Percentiles rank a stretch among this genome's conserved stretches.
Conservation (phyloP, 495 filamentous ascomycete species). For the Trichoderma parareesei region DNA sequence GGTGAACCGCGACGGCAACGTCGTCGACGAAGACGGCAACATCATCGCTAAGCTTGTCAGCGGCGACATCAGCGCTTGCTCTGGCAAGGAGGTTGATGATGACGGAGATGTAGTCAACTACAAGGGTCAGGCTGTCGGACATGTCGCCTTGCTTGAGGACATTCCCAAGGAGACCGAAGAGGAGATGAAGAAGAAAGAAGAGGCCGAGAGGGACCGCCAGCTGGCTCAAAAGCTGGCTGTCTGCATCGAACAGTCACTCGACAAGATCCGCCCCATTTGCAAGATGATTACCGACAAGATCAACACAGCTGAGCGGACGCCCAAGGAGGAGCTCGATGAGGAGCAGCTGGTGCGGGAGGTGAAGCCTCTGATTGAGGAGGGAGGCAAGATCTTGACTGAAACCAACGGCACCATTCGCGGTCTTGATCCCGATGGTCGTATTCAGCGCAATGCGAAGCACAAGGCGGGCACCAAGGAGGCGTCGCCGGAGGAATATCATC, state of each 20-base stretch:
- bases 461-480: constrained; percentile 74
- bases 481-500: constrained; percentile 74
- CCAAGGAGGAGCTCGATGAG: constrained; percentile 88
- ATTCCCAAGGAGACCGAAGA: constrained; percentile 45
- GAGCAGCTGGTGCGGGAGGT: constrained; percentile 79
- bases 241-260: constrained; percentile 71
- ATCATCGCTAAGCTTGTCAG: constrained; percentile 71
- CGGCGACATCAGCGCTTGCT: constrained; percentile 59
- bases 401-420: constrained; percentile 86
- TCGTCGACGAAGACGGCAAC: constrained; percentile 73
- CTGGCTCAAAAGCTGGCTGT: constrained; percentile 68
- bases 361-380: constrained; percentile 81
- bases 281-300: constrained; percentile 82
- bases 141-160: constrained; percentile 71
- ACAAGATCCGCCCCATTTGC: constrained; percentile 75
- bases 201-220: constrained; percentile 56
- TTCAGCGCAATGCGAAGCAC: constrained; percentile 78
- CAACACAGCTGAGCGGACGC: constrained; percentile 70
- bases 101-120: constrained; percentile 78
- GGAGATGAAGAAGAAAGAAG: constrained; percentile 33
- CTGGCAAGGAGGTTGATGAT: constrained; percentile 76
- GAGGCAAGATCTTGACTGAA: constrained; percentile 69
- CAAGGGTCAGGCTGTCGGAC: constrained; percentile 72
- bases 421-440: constrained; percentile 80
- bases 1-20: constrained; percentile 77